Evolutionary conservation across 441 rosid genomes (phyloP).

Genomic region (Sinapis alba): DNA sequence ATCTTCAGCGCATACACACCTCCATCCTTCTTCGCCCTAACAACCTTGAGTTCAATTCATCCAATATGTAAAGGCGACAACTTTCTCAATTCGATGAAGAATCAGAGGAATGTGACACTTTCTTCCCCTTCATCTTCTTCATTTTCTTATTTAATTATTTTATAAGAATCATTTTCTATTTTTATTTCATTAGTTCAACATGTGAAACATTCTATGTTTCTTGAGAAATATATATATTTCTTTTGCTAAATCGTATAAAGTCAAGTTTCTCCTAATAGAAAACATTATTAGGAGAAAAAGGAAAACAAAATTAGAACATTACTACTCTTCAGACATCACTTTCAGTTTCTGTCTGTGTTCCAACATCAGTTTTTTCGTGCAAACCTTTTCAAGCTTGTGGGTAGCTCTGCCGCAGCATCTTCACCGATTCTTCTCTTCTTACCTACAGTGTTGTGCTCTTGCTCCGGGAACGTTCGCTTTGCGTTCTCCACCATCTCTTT

Average conservation of each 20-base stretch:
- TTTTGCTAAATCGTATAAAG: neutral
- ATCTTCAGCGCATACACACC: conserved; percentile 91
- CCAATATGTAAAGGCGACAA: neutral
- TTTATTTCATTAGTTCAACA: neutral
- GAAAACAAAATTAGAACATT: neutral
- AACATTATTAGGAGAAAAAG: neutral
- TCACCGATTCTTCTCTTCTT: conserved; percentile 61
- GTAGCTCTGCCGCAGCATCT: conserved; percentile 56
- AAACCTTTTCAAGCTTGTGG: conserved; percentile 41
- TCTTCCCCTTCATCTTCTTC: neutral
- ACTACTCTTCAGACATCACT: neutral
- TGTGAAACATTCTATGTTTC: neutral
- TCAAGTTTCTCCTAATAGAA: neutral
- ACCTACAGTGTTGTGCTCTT: conserved; percentile 36
- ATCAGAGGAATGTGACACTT: neutral
- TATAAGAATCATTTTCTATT: neutral
- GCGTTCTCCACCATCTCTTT: conserved; percentile 54
- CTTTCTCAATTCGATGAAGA: neutral
- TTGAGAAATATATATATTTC: neutral
- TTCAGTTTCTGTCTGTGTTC: neutral
- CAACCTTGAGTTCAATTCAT: conserved; percentile 62
- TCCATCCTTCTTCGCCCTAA: conserved; percentile 93
- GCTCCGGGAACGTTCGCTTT: conserved; percentile 75
- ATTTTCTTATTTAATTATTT: neutral
- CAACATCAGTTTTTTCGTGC: conserved; percentile 6